These are phyloP conservation scores for Mycocentrospora acerina DNA, from an alignment of 2,329 filamentous ascomycete species.

Conservation along the genomic window DNA sequence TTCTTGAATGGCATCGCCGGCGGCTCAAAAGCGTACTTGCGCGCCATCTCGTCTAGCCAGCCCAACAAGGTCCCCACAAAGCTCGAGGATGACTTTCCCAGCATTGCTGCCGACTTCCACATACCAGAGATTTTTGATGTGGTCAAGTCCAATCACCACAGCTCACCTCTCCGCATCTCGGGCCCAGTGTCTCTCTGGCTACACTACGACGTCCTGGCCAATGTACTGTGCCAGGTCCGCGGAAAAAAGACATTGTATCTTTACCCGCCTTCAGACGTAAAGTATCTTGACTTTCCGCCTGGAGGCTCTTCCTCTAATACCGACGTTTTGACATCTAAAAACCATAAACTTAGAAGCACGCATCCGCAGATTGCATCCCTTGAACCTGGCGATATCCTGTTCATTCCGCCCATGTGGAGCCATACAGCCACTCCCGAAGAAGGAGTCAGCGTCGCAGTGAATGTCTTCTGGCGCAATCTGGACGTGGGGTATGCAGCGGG, in stretches of 20 bases:
- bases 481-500: constrained; percentile 69
- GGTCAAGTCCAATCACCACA: constrained; percentile 67
- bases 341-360: constrained; percentile 35
- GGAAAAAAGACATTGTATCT: constrained; percentile 74
- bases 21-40: constrained; percentile 72
- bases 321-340: constrained; percentile 60
- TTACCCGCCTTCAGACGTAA: constrained; percentile 76
- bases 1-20: constrained; percentile 62
- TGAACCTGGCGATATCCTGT: constrained; percentile 72
- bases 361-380: constrained; percentile 69
- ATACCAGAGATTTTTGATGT: constrained; percentile 53
- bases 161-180: constrained; percentile 76
- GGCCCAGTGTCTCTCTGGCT: constrained; percentile 85
- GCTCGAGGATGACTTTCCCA: constrained; percentile 70
- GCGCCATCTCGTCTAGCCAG: constrained; percentile 69
- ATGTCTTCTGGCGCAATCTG: constrained; percentile 81
- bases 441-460: constrained; percentile 73
- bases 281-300: constrained; percentile 67
- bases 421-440: constrained; percentile 65
- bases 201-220: constrained; percentile 89
- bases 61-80: constrained; percentile 71
- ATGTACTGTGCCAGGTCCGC: constrained; percentile 76
- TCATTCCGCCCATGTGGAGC: constrained; percentile 80
- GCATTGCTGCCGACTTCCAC: constrained; percentile 67
- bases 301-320: constrained; percentile 79